Evolutionary conservation across 768 basidiomycete species (phyloP).

Genomic region (Russula sp.): DNA sequence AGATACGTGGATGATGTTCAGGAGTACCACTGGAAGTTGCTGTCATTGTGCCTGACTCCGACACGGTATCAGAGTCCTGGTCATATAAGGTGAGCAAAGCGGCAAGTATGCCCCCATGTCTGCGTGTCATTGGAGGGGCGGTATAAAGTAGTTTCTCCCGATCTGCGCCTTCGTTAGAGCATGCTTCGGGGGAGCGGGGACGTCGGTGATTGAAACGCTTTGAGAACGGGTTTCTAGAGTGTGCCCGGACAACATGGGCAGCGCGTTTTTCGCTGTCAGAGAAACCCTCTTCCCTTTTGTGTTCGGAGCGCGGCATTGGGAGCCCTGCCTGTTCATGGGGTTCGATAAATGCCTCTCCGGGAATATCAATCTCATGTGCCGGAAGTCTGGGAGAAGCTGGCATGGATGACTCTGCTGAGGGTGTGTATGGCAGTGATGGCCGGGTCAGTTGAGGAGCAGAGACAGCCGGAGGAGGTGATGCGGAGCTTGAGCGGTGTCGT

Average conservation of each 20-base stretch:
- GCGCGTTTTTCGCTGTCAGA: slow-evolving; percentile 30
- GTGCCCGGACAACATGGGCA: slow-evolving; percentile 37
- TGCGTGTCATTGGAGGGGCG: slow-evolving; percentile 21
- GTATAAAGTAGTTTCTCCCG: slow-evolving; percentile 7
- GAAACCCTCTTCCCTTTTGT: neutral
- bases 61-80: slow-evolving; percentile 25
- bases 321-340: slow-evolving; percentile 59
- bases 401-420: slow-evolving; percentile 19
- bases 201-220: slow-evolving; percentile 4
- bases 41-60: slow-evolving; percentile 14
- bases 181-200: neutral
- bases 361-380: slow-evolving; percentile 28
- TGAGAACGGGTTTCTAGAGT: slow-evolving; percentile 26
- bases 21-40: slow-evolving; percentile 24
- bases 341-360: slow-evolving; percentile 52
- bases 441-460: slow-evolving; percentile 2
- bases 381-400: slow-evolving; percentile 6
- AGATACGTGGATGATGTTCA: slow-evolving; percentile 11
- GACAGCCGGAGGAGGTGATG: slow-evolving; percentile 18
- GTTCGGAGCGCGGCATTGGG: slow-evolving; percentile 35
- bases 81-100: slow-evolving; percentile 59
- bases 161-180: slow-evolving; percentile 2
- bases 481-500: slow-evolving; percentile 34
- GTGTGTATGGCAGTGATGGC: neutral
- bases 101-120: slow-evolving; percentile 50